Conservation (phyloP, 345 rosid species). For the Linum trigynum region DNA sequence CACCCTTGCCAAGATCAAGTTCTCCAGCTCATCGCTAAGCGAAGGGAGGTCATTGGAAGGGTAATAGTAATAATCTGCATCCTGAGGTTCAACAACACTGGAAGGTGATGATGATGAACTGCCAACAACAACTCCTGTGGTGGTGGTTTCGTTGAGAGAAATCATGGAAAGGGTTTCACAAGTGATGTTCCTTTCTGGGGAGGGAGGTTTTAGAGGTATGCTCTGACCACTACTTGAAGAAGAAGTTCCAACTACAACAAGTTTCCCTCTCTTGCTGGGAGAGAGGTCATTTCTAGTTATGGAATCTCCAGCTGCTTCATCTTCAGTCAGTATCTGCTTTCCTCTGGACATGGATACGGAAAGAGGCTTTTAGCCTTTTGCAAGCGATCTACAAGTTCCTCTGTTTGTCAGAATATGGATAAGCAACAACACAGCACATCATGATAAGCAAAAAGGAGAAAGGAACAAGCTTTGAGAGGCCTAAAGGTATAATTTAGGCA, state of each 20-base stretch:
- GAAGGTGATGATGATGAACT: conserved; percentile 8
- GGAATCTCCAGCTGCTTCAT: conserved; percentile 12
- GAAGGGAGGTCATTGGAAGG: conserved; percentile 21
- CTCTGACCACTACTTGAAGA: conserved; percentile 12
- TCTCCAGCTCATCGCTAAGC: conserved; percentile 65
- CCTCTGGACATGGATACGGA: conserved; percentile 29
- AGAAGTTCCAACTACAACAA: conserved; percentile 14
- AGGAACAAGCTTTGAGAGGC: background rate
- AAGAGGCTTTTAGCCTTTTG: background rate
- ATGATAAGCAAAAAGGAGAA: conserved; percentile 8
- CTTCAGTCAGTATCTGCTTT: conserved; percentile 30
- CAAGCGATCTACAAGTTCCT: background rate
- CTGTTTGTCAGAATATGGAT: conserved; percentile 2
- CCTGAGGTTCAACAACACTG: conserved; percentile 53
- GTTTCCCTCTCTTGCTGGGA: conserved; percentile 17
- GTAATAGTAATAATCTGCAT: conserved; percentile 68
- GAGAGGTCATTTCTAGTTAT: background rate
- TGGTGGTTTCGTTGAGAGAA: conserved; percentile 10
- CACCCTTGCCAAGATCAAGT: conserved; percentile 55
- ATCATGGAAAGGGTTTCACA: conserved; percentile 7
- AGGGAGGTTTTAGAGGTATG: conserved; percentile 16
- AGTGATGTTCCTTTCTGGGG: conserved; percentile 18
- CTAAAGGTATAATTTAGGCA: too few species aligned
- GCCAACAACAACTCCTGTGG: conserved; percentile 4
- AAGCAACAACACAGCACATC: background rate